A percentile compares a stretch with the other conserved stretches of the same genome.
Conservation (phyloP, 371 early-diverging fungal species). For the Enterospora canceri region DNA sequence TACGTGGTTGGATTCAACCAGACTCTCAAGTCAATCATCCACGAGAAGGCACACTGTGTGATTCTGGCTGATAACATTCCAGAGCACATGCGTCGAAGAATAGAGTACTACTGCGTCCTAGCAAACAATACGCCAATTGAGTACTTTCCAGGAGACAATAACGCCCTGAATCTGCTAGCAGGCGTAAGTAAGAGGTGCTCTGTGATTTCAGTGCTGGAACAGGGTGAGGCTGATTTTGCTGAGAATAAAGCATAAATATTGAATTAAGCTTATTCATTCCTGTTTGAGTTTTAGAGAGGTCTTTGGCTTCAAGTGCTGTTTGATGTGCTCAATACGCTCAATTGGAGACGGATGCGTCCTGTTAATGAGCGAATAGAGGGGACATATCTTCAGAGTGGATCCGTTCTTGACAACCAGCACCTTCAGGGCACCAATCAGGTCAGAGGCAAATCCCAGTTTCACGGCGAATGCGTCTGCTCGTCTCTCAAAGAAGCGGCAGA, state of each 20-base stretch:
- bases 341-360: conserved; percentile 79
- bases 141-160: conserved; percentile 55
- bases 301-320: conserved; percentile 29
- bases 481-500: conserved; percentile 74
- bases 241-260: neutral
- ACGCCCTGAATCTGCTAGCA: conserved; percentile 49
- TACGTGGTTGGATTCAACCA: conserved; percentile 54
- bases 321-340: conserved; percentile 68
- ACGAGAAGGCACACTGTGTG: conserved; percentile 47
- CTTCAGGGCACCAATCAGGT: conserved; percentile 67
- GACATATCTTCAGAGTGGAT: conserved; percentile 71
- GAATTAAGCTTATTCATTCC: neutral
- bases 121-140: conserved; percentile 53
- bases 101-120: conserved; percentile 56
- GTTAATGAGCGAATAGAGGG: conserved; percentile 74
- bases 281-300: too few relatives aligned
- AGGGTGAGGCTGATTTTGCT: conserved; percentile 55
- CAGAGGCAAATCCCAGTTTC: conserved; percentile 62
- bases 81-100: conserved; percentile 39
- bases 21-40: conserved; percentile 45
- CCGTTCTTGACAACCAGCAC: conserved; percentile 78
- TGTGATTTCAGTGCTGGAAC: conserved; percentile 55
- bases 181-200: conserved; percentile 51
- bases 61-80: conserved; percentile 55
- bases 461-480: conserved; percentile 80